These are phyloP conservation scores for Botrytis deweyae DNA, from an alignment of 2,329 filamentous ascomycete genomes.

Conservation along the genomic window DNA sequence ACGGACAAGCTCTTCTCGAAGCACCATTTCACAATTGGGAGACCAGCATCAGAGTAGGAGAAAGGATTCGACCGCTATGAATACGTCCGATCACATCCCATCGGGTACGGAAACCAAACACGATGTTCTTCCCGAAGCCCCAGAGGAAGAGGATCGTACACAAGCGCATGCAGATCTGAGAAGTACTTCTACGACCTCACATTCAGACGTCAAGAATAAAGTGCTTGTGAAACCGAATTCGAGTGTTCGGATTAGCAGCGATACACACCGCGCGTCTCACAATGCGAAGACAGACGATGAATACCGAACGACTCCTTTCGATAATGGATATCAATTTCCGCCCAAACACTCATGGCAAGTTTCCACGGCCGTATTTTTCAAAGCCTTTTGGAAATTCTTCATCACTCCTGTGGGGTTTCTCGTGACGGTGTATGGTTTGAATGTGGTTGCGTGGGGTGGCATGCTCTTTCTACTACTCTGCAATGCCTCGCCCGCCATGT, in stretches of 20 bases:
- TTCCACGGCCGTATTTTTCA: constrained; percentile 56
- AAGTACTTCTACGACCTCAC: not conserved
- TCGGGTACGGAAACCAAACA: constrained; percentile 25
- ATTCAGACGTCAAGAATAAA: not conserved
- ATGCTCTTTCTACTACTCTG: constrained; percentile 86
- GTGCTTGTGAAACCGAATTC: not conserved
- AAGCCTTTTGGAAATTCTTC: constrained; percentile 70
- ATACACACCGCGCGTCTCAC: constrained; percentile 29
- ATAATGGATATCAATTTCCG: constrained; percentile 66
- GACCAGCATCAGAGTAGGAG: constrained; percentile 22
- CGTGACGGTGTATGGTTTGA: constrained; percentile 75
- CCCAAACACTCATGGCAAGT: constrained; percentile 60
- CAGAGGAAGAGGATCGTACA: constrained; percentile 26
- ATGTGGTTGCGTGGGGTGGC: constrained; percentile 84
- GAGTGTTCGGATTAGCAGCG: constrained; percentile 25
- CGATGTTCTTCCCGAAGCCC: constrained; percentile 30
- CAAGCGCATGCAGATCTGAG: not conserved
- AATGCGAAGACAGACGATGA: constrained; percentile 24
- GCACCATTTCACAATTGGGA: constrained; percentile 28
- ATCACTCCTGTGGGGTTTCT: constrained; percentile 74
- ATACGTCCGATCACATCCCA: constrained; percentile 20
- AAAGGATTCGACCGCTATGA: constrained; percentile 24
- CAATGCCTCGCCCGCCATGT: constrained; percentile 73
- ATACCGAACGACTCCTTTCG: constrained; percentile 45
- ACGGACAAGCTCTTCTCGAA: constrained; percentile 30